Evolutionary conservation across 768 basidiomycete species (phyloP), one percentile per base, ranked within the genome.

Genomic region (Suillus plorans): DNA sequence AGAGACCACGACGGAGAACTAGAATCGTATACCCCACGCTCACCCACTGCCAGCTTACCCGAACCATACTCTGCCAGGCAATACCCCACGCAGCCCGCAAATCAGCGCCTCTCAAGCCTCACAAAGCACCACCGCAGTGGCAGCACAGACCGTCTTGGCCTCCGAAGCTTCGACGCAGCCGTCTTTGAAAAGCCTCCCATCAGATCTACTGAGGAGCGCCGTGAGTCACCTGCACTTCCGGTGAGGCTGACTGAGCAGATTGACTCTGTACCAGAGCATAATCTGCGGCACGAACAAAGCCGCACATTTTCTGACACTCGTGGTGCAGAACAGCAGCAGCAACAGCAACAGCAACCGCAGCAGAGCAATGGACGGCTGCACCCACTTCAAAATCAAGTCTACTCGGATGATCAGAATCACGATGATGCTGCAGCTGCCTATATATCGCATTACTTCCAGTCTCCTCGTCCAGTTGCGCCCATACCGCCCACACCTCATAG

Each of bases 401-500:
- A 82, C 61, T 80, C 80, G 0, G 88, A 90, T 52, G 89, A 90
- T 44, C 84, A 86, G 14, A 81, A 81, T 66, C 84, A 89, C 53
- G 87, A 89, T 52, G 87, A 90, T 68, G 78, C 87, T 0, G 80
- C 85, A 0, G 82, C 83, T 0, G 78, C 85, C 16, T 89, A 88
- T 73, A 78, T 89, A 45, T 86, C 86, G 63, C 73, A 82, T 0
- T 89, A 88, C 70, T 78, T 86, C 25, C 83, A 81, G 34, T 83
- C 86, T 1, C 80, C 84, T 4, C 86, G 91, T 0, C 91, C 90
- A 0, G 85, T 87, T 64, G 91, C 90, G 0, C 92, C 92, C 20
- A 83, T 92, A 47, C 91, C 92, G 0, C 91, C 92, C 0, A 93
- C 92, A 0, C 91, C 90, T 4, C 89, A 90, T 62, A 88, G 85